Evolutionary conservation across 2,329 filamentous ascomycete species (phyloP).

Genomic region (Sclerotinia minor): DNA sequence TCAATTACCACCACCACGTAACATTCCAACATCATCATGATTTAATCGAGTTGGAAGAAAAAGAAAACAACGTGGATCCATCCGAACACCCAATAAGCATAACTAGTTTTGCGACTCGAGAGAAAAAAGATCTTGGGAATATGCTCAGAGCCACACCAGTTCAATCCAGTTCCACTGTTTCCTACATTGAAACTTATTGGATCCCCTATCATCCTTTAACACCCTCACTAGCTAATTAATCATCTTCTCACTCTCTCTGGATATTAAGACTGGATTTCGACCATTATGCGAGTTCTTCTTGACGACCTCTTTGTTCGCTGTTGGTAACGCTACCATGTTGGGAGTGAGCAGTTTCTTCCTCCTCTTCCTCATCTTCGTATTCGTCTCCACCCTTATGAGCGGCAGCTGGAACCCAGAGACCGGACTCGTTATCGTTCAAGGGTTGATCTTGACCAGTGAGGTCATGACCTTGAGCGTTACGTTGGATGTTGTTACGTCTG

Average conservation of each 20-base stretch:
- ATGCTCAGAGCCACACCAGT: slow-evolving; percentile 30
- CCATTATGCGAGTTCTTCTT: slow-evolving; percentile 46
- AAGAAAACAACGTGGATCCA: not conserved
- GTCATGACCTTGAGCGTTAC: slow-evolving; percentile 72
- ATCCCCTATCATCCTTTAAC: slow-evolving; percentile 19
- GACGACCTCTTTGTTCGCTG: slow-evolving; percentile 57
- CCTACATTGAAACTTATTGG: slow-evolving; percentile 22
- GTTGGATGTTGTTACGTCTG: slow-evolving; percentile 70
- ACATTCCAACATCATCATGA: slow-evolving; percentile 15
- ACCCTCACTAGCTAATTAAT: slow-evolving; percentile 19
- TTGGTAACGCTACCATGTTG: slow-evolving; percentile 55
- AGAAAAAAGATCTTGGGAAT: slow-evolving; percentile 35
- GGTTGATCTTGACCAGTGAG: slow-evolving; percentile 80
- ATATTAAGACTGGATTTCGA: slow-evolving; percentile 12
- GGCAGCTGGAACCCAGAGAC: slow-evolving; percentile 75
- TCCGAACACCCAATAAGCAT: slow-evolving; percentile 14
- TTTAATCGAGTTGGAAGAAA: not conserved
- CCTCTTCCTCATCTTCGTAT: slow-evolving; percentile 66
- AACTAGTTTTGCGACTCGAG: slow-evolving; percentile 18
- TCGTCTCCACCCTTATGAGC: slow-evolving; percentile 59
- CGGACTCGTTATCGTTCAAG: slow-evolving; percentile 73
- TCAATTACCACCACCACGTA: slow-evolving; percentile 25
- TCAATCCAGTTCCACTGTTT: slow-evolving; percentile 19
- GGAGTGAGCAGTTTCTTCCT: slow-evolving; percentile 58
- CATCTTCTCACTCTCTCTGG: slow-evolving; percentile 3